Conservation (phyloP, 2,329 filamentous ascomycete species). For the Trichothecium sympodiale region DNA sequence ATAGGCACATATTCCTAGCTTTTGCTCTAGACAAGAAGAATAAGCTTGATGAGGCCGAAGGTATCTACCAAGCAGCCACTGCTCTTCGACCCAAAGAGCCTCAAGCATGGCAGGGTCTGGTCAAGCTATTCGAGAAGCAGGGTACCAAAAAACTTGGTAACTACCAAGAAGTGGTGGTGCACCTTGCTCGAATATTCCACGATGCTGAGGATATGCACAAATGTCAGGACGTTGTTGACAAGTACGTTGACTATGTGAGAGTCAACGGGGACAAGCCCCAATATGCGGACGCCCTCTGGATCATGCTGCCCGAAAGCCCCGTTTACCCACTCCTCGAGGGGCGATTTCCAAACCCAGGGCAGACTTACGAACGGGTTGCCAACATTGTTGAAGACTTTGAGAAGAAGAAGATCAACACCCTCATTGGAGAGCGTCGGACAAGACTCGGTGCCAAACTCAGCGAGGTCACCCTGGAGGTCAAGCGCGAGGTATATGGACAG, state of each 20-base stretch:
- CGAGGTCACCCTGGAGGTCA: slow-evolving; percentile 79
- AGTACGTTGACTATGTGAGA: slow-evolving; percentile 65
- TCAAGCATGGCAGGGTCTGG: slow-evolving; percentile 85
- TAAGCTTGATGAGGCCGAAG: slow-evolving; percentile 61
- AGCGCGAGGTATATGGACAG: slow-evolving; percentile 65
- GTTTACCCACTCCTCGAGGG: slow-evolving; percentile 79
- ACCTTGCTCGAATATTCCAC: slow-evolving; percentile 64
- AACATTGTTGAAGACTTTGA: slow-evolving; percentile 79
- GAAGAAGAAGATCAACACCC: slow-evolving; percentile 76
- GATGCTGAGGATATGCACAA: slow-evolving; percentile 53
- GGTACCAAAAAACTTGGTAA: slow-evolving; percentile 55
- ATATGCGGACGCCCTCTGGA: slow-evolving; percentile 63
- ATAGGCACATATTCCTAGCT: slow-evolving; percentile 72
- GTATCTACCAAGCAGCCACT: slow-evolving; percentile 63
- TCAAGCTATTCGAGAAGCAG: slow-evolving; percentile 76
- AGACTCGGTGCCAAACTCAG: slow-evolving; percentile 73
- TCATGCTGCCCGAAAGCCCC: slow-evolving; percentile 69
- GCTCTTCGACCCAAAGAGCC: slow-evolving; percentile 61
- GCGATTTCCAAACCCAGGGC: slow-evolving; percentile 64
- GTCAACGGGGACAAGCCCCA: slow-evolving; percentile 61
- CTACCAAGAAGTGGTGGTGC: slow-evolving; percentile 64
- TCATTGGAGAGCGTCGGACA: slow-evolving; percentile 82
- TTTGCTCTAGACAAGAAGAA: slow-evolving; percentile 73
- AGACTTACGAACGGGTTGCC: slow-evolving; percentile 72
- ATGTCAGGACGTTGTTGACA: slow-evolving; percentile 61